Evolutionary conservation across 805 yeast species (phyloP), one percentile per base, ranked within the genome.

Genomic region (Candida methanosorbosa): DNA sequence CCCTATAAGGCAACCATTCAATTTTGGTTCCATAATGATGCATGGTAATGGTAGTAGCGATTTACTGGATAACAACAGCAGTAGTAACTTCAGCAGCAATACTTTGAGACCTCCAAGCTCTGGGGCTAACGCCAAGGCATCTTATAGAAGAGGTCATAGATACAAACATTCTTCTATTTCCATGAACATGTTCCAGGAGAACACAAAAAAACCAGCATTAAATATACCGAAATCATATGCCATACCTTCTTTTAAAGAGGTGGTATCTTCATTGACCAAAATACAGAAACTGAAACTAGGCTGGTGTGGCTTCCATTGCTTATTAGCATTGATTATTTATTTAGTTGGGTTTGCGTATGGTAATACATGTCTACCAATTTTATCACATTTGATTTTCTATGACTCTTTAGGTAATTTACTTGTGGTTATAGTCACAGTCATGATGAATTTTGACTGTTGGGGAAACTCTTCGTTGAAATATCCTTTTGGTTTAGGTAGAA

Each of bases 141-240:
- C 82, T 0, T 84, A 78, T 48, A 78, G 98, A 65, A 77, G 88
- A 46, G 98, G 98, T 6, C 98, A 90, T 57, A 72, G 90, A 46
- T 90, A 90, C 54, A 90, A 90, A 54, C 97, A 90, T 57, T 87
- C 97, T 3, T 87, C 96, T 8, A 95, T 90, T 5, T 86, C 95
- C 5, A 82, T 90, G 92, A 88, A 90, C 56, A 71, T 90, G 54
- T 90, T 92, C 54, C 95, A 85, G 56, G 97, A 90, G 50, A 18
- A 13, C 12, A 18, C 21, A 9, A 74, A 67, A 27, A 66, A 78
- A 25, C 78, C 81, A 4, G 81, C 87, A 1, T 59, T 66, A 24
- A 66, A 75, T 28, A 61, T 78, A 14, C 84, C 87, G 0, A 71
- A 70, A 24, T 70, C 70, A 46, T 70, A 79, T 43, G 84, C 87